Percentiles rank a stretch among this genome's conserved stretches.
Evolutionary conservation across 257 asterid genomes (phyloP).

Genomic region (Solanum chilense): DNA sequence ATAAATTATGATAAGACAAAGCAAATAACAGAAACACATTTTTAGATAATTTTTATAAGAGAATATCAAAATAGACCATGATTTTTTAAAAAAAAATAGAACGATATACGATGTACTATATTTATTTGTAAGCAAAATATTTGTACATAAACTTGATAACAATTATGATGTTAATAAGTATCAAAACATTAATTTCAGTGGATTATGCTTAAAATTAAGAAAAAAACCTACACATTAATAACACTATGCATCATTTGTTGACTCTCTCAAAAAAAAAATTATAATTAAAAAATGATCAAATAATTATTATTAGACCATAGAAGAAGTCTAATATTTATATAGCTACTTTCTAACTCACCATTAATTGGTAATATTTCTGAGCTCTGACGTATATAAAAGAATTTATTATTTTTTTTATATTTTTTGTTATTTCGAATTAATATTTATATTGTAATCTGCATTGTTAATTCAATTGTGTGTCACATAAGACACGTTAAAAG

Average conservation of each 20-base stretch:
- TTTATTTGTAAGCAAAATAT: neutral
- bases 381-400: neutral
- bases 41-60: neutral
- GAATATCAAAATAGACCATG: neutral
- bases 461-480: neutral
- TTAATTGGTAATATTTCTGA: neutral
- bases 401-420: neutral
- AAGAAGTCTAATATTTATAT: neutral
- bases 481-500: neutral
- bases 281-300: neutral
- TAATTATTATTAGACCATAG: neutral
- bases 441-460: neutral
- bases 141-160: neutral
- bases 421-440: neutral
- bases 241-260: neutral
- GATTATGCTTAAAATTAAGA: neutral
- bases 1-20: neutral
- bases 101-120: neutral
- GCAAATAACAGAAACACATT: neutral
- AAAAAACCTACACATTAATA: neutral
- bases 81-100: neutral
- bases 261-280: neutral
- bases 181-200: neutral
- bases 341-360: neutral
- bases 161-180: neutral